Percentiles rank a stretch among this genome's conserved stretches.
phyloP scores from a whole-genome alignment of 2,329 filamentous ascomycete species.

The Colletotrichum euphorbiae region DNA sequence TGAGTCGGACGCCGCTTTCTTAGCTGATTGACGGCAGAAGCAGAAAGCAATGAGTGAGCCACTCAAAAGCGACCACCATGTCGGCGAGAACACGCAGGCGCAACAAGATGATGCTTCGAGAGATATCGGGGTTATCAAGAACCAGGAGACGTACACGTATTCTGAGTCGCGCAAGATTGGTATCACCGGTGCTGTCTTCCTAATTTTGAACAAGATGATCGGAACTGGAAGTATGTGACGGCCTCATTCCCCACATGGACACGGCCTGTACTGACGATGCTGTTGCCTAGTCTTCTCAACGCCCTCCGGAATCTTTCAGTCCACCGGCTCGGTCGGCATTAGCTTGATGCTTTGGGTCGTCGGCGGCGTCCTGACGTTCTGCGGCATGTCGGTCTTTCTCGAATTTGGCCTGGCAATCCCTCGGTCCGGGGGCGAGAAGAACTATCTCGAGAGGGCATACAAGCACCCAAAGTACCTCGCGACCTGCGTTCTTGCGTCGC shows the following conservation, averaged over 20 bases:
- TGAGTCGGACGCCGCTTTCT: background rate
- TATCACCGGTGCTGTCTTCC: slow-evolving; percentile 62
- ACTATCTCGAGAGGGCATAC: slow-evolving; percentile 74
- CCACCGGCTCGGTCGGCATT: slow-evolving; percentile 63
- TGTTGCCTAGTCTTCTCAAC: slow-evolving; percentile 62
- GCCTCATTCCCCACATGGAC: no score
- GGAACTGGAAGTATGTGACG: slow-evolving; percentile 64
- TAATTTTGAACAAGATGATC: slow-evolving; percentile 70
- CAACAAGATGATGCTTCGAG: background rate
- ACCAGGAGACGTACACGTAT: slow-evolving; percentile 50
- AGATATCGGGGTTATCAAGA: slow-evolving; percentile 18
- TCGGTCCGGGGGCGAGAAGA: slow-evolving; percentile 73
- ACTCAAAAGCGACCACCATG: slow-evolving; percentile 26
- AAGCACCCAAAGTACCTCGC: slow-evolving; percentile 68
- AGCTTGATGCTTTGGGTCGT: slow-evolving; percentile 50
- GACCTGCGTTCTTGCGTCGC: slow-evolving; percentile 68
- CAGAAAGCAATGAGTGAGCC: slow-evolving; percentile 13
- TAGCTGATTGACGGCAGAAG: background rate
- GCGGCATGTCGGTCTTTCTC: slow-evolving; percentile 70
- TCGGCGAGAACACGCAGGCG: slow-evolving; percentile 14
- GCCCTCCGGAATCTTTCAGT: slow-evolving; percentile 63
- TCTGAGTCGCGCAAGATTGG: slow-evolving; percentile 62
- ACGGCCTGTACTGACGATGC: background rate
- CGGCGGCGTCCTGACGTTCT: slow-evolving; percentile 64
- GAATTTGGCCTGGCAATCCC: slow-evolving; percentile 74